These are phyloP conservation scores for Ramalina intermedia DNA, from an alignment of 495 filamentous ascomycete species.

Conservation along the genomic window DNA sequence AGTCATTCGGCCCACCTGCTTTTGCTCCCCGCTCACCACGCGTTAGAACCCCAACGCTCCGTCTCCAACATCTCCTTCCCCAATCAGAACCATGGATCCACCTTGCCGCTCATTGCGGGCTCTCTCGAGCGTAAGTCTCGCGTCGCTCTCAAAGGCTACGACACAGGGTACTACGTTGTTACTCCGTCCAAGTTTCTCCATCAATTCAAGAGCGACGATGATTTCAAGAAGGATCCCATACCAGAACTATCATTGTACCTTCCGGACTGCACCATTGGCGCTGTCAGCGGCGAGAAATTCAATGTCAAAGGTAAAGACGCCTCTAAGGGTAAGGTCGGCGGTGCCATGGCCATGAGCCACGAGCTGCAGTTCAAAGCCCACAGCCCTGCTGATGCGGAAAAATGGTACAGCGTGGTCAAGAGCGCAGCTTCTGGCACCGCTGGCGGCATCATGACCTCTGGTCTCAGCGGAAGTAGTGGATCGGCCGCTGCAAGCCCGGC, in stretches of 20 bases:
- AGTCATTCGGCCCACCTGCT: not conserved
- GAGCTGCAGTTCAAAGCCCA: conserved; percentile 62
- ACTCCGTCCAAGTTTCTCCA: conserved; percentile 77
- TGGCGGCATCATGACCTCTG: conserved; percentile 10
- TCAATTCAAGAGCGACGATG: conserved; percentile 90
- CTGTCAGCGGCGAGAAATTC: conserved; percentile 68
- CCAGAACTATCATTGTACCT: conserved; percentile 85
- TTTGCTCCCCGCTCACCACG: not conserved
- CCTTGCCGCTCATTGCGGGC: conserved; percentile 73
- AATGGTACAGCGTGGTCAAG: conserved; percentile 65
- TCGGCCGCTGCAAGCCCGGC: conserved; percentile 21
- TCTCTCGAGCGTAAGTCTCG: conserved; percentile 74
- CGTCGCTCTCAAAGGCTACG: conserved; percentile 61
- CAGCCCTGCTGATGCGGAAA: conserved; percentile 55
- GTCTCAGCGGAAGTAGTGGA: conserved; percentile 17
- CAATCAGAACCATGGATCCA: conserved; percentile 71
- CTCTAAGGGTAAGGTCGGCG: conserved; percentile 43
- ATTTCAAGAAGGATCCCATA: conserved; percentile 61
- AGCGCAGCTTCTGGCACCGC: conserved; percentile 27
- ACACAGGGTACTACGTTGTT: conserved; percentile 74
- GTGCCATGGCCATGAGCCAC: conserved; percentile 43
- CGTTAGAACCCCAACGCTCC: conserved; percentile 45
- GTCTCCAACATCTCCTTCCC: conserved; percentile 64
- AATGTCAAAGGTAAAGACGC: conserved; percentile 87
- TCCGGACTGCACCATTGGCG: conserved; percentile 74